Evolutionary conservation across 2,329 filamentous ascomycete species (phyloP).

Genomic region (Verticillium longisporum): DNA sequence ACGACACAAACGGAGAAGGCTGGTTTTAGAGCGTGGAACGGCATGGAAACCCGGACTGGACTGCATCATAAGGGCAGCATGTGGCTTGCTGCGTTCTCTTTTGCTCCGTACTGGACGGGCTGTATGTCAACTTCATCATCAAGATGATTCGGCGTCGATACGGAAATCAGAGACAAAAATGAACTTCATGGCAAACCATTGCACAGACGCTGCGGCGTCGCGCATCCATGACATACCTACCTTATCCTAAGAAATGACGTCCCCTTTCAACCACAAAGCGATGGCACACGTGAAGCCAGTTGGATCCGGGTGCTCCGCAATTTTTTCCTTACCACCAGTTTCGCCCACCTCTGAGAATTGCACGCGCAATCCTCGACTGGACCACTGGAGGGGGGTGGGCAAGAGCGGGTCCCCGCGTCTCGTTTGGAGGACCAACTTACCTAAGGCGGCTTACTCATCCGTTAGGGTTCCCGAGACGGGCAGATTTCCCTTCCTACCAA

Average conservation of each 20-base stretch:
- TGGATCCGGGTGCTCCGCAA: not conserved
- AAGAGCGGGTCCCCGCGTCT: not conserved
- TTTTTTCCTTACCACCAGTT: not conserved
- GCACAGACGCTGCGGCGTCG: conserved; percentile 6
- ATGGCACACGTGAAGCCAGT: not conserved
- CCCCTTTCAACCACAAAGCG: not conserved
- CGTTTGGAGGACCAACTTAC: not conserved
- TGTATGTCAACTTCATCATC: conserved; percentile 58
- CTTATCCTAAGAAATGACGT: not conserved
- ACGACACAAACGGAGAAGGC: conserved; percentile 4
- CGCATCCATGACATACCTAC: not conserved
- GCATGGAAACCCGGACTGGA: conserved; percentile 28
- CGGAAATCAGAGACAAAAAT: conserved; percentile 49
- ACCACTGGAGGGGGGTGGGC: not conserved
- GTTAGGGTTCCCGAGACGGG: not conserved
- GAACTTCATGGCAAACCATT: conserved; percentile 22
- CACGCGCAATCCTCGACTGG: not conserved
- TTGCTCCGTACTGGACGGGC: conserved; percentile 51
- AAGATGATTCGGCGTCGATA: conserved; percentile 60
- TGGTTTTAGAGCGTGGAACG: conserved; percentile 13
- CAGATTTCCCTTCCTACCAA: not conserved
- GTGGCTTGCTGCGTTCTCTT: conserved; percentile 53
- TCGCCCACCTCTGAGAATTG: not conserved
- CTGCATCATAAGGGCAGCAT: conserved; percentile 42
- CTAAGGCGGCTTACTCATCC: not conserved